phyloP scores from a whole-genome alignment of 1,284 basidiomycete species.

The Ceratobasidium sp. region DNA sequence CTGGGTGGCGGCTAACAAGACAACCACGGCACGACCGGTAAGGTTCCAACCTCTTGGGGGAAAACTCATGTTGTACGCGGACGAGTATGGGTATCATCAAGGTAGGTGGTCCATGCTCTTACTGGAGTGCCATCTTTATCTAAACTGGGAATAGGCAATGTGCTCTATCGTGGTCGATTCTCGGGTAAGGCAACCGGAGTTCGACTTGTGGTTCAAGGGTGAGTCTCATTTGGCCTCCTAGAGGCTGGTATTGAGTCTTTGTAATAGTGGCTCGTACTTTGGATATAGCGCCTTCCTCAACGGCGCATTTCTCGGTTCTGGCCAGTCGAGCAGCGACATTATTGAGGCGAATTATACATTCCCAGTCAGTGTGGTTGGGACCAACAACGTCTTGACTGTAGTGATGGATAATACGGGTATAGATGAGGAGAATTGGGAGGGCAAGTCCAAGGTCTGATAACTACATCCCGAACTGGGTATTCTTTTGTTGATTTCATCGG shows the following conservation, averaged over 20 bases:
- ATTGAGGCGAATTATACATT: conserved; percentile 54
- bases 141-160: conserved; percentile 51
- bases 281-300: conserved; percentile 64
- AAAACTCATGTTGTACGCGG: conserved; percentile 60
- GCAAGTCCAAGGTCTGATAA: conserved; percentile 52
- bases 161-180: conserved; percentile 64
- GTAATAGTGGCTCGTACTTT: conserved; percentile 60
- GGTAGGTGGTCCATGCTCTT: conserved; percentile 48
- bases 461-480: not conserved
- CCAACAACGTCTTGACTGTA: conserved; percentile 58
- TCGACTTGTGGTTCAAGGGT: conserved; percentile 62
- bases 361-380: conserved; percentile 54
- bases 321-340: conserved; percentile 53
- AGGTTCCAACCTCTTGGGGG: conserved; percentile 58
- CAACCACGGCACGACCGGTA: conserved; percentile 59
- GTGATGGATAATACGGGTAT: conserved; percentile 56
- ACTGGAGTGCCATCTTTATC: not conserved
- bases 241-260: conserved; percentile 1
- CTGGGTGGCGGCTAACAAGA: conserved; percentile 62
- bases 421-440: conserved; percentile 52
- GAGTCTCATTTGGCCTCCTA: conserved; percentile 15
- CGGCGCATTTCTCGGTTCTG: conserved; percentile 62
- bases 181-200: conserved; percentile 60
- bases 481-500: not conserved
- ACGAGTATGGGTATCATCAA: conserved; percentile 62